Conservation (phyloP, 352 stramenopile species). For the Phytophthora multivora region DNA sequence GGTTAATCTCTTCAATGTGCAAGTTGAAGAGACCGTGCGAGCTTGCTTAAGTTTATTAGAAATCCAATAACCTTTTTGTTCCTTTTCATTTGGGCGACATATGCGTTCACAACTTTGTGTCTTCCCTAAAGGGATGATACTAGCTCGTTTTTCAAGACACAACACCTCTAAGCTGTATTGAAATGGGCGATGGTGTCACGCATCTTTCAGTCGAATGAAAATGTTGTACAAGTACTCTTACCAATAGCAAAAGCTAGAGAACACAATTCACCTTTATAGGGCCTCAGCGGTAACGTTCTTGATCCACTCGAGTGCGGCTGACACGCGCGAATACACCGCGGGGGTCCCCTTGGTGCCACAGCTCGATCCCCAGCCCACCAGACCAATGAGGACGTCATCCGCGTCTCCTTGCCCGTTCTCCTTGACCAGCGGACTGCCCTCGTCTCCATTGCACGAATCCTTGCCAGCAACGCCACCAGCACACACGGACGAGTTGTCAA, state of each 20-base stretch:
- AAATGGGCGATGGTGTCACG: neutral
- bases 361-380: conserved; percentile 52
- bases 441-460: conserved; percentile 49
- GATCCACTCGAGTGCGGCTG: conserved; percentile 42
- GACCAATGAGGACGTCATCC: conserved; percentile 41
- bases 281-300: neutral
- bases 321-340: conserved; percentile 57
- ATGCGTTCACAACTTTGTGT: no score
- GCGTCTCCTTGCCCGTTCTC: conserved; percentile 12
- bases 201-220: no score
- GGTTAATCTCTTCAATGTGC: no score
- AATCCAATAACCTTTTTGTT: no score
- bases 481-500: conserved; percentile 11
- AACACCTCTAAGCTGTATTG: neutral
- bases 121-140: no score
- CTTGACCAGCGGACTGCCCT: conserved; percentile 44
- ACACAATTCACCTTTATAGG: neutral
- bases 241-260: neutral
- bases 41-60: no score
- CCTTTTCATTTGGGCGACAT: no score
- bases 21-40: no score
- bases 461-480: conserved; percentile 4
- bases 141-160: neutral
- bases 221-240: no score
- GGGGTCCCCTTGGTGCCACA: conserved; percentile 44